Evolutionary conservation across 257 asterid species (phyloP).

Genomic region (Plantago ovata): DNA sequence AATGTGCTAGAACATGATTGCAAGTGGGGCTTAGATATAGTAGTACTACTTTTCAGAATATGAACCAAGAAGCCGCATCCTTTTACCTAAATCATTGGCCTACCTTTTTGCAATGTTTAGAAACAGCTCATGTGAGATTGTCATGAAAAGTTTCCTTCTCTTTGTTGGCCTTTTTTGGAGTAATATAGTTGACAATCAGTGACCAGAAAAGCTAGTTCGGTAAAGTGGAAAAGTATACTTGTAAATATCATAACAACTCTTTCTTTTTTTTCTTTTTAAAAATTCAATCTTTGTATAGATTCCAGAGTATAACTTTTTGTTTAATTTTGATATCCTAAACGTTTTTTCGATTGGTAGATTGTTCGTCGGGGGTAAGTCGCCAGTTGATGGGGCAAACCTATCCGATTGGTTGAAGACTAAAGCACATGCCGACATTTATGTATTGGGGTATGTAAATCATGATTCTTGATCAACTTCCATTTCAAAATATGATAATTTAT

Average conservation of each 20-base stretch:
- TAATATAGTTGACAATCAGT: not conserved
- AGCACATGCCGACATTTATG: slow-evolving; percentile 69
- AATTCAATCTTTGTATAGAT: no score
- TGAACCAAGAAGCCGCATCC: slow-evolving; percentile 15
- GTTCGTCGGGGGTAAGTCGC: slow-evolving; percentile 91
- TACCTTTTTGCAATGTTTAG: slow-evolving; percentile 31
- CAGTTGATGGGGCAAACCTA: slow-evolving; percentile 46
- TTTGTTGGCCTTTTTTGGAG: slow-evolving; percentile 18
- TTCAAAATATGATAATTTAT: not conserved
- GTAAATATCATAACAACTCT: no score
- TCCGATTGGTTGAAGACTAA: slow-evolving; percentile 60
- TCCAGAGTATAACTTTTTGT: no score
- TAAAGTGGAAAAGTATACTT: no score
- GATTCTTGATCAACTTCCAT: not conserved
- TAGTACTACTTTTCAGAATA: slow-evolving; percentile 2
- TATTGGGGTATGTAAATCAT: slow-evolving; percentile 55
- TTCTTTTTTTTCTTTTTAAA: no score
- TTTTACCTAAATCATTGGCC: slow-evolving; percentile 27
- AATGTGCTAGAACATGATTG: not conserved
- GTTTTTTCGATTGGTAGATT: slow-evolving; percentile 35
- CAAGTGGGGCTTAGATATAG: not conserved
- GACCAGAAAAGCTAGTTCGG: no score
- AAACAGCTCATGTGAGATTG: slow-evolving; percentile 27
- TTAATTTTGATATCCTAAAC: slow-evolving; percentile 4
- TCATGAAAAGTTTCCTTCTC: slow-evolving; percentile 13